phyloP scores from a whole-genome alignment of 108 stramenopile species.

The Discostella stelligeroides region DNA sequence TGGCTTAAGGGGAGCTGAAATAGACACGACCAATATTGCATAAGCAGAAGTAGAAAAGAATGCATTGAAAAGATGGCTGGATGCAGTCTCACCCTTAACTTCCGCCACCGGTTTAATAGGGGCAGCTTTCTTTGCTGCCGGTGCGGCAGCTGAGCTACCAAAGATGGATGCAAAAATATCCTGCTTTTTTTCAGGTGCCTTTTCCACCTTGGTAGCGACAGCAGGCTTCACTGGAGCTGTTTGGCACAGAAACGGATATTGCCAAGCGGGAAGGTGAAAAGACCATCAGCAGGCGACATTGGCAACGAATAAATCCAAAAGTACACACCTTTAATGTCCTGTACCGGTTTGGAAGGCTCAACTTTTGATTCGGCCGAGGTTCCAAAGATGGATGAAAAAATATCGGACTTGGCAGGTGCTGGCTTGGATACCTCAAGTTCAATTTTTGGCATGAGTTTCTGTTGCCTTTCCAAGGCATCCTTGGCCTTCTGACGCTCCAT shows the following conservation, averaged over 20 bases:
- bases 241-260: not conserved
- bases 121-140: conserved; percentile 21
- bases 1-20: conserved; percentile 12
- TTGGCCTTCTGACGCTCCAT: conserved; percentile 62
- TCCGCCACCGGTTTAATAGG: conserved; percentile 20
- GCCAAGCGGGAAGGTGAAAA: no score
- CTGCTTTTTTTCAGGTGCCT: not conserved
- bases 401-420: conserved; percentile 27
- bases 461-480: conserved; percentile 65
- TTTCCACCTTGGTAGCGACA: conserved; percentile 2
- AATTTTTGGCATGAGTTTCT: conserved; percentile 15
- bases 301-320: no score
- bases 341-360: conserved; percentile 4
- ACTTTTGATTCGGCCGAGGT: conserved; percentile 24
- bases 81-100: not conserved
- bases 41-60: not conserved
- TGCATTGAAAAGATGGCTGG: not conserved
- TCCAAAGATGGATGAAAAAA: conserved; percentile 29
- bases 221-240: conserved; percentile 22
- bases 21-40: not conserved
- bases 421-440: not conserved
- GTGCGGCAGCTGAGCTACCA: not conserved
- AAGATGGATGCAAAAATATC: conserved; percentile 5
- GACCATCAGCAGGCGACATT: no score
- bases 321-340: conserved; percentile 11